A percentile compares a stretch with the other conserved stretches of the same genome.
Evolutionary conservation across 805 yeast genomes (phyloP).

Genomic region (Vanderwaltozyma verrucispora): DNA sequence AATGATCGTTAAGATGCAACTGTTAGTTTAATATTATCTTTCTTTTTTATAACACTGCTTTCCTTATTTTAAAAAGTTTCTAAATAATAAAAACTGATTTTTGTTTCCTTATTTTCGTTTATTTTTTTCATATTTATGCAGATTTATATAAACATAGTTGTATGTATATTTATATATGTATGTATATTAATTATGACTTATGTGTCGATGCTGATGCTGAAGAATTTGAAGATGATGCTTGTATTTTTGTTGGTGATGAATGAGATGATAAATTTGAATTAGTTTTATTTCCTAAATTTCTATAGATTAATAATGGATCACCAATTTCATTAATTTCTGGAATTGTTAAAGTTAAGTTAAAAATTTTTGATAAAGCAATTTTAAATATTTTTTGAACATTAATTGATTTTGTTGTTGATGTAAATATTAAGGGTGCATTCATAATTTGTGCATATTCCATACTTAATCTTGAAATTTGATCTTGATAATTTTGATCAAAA

Average conservation of each 20-base stretch:
- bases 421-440: constrained; percentile 77
- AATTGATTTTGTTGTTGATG: constrained; percentile 86
- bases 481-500: constrained; percentile 68
- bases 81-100: too few species aligned
- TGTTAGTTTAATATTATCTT: too few species aligned
- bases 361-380: constrained; percentile 79
- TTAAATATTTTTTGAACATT: constrained; percentile 92
- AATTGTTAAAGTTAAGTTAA: constrained; percentile 69
- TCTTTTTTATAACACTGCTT: too few species aligned
- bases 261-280: background rate
- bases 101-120: too few species aligned
- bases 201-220: background rate
- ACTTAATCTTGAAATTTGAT: constrained; percentile 73
- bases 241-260: background rate
- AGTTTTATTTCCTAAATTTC: constrained; percentile 19
- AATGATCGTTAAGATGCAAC: too few species aligned
- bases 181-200: too few species aligned
- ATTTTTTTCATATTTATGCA: too few species aligned
- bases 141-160: too few species aligned
- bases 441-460: constrained; percentile 79
- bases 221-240: background rate
- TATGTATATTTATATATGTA: too few species aligned
- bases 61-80: too few species aligned
- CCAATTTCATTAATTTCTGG: constrained; percentile 81
- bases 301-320: constrained; percentile 80